These are phyloP conservation scores for Botrytis medusae DNA, from an alignment of 2,329 filamentous ascomycete genomes.

Conservation along the genomic window DNA sequence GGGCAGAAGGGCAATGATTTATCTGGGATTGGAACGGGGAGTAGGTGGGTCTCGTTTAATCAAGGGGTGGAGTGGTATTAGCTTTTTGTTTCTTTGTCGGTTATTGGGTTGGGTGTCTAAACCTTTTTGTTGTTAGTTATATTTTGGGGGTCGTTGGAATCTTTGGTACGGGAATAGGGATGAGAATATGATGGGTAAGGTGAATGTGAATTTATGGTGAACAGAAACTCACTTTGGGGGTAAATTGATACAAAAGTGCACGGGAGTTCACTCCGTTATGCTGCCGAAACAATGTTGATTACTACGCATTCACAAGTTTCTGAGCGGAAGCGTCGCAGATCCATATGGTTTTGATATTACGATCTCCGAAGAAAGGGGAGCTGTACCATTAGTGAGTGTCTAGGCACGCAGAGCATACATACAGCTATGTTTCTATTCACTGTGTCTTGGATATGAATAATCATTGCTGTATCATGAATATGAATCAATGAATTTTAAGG, in stretches of 20 bases:
- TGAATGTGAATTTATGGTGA: background rate
- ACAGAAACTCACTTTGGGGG: fast-evolving
- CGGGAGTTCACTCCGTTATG: too few relatives aligned
- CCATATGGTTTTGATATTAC: background rate
- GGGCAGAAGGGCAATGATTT: too few relatives aligned
- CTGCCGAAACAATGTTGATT: too few relatives aligned
- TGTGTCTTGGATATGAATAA: background rate
- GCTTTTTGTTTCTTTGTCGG: background rate
- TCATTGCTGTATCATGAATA: background rate
- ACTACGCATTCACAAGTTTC: background rate
- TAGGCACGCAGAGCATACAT: too few relatives aligned
- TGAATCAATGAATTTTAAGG: background rate
- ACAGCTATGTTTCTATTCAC: background rate
- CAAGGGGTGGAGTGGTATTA: background rate
- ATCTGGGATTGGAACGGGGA: background rate
- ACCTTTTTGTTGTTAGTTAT: fast-evolving
- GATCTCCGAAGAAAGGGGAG: background rate
- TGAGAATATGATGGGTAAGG: background rate
- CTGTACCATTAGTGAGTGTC: too few relatives aligned
- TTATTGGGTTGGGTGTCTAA: background rate
- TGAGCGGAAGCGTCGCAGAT: too few relatives aligned
- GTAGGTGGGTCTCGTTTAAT: background rate
- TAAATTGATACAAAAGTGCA: background rate
- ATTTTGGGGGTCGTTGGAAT: background rate
- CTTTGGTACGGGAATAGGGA: too few relatives aligned